Base-by-base conservation (phyloP, 108 stramenopile genomes). In the Ochromonas danica region DNA sequence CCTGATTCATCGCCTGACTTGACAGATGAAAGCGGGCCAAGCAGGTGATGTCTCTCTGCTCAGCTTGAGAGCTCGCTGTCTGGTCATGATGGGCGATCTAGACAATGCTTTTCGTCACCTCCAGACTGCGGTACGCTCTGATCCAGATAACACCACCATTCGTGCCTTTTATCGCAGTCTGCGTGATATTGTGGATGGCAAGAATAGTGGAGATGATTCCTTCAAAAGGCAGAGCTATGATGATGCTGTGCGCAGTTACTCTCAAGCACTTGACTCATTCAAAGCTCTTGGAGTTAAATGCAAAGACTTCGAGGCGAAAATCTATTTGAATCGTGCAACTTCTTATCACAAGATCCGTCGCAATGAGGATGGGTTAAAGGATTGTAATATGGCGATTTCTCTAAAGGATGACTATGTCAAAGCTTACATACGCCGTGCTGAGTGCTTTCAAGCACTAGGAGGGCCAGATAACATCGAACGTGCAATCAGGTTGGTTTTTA, bases 21-120 rank as follows among this genome's bases (percentile, higher is more conserved):
- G n/a, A n/a, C 25, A 67, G 63, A 75, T 75, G 72, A 38, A 41
- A 38, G 6, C 72, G 10, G 36, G 6, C 10, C 27, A 3, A 38
- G 38, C 3, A 35, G 72, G 72, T 45, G 72, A 75, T 41, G 31
- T 42, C 22, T 6, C 6, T 28, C 25, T 75, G 40, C 72, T 75
- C 6, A 3, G 43, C 72, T 27, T 75, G 10, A 6, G 72, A 27
- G 72, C 72, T 28, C 36, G 31, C 3, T 75, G 72, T 75, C 31
- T 75, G 3, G 6, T 30, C 27, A 22, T 10, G n/a, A 75, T 75
- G 72, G 72, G 72, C 30, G 72, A 75, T 6, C 3, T 75, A 10
- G 72, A 75, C 6, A 75, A 75, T 41, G 72, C 72, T 14, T 75
- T 42, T 41, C 14, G 31, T 27, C 72, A 75, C 25, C 40, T 75